Percentiles rank a stretch among this genome's conserved stretches.
phyloP scores from a whole-genome alignment of 768 basidiomycete genomes.

The Psilocybe subaeruginosa region DNA sequence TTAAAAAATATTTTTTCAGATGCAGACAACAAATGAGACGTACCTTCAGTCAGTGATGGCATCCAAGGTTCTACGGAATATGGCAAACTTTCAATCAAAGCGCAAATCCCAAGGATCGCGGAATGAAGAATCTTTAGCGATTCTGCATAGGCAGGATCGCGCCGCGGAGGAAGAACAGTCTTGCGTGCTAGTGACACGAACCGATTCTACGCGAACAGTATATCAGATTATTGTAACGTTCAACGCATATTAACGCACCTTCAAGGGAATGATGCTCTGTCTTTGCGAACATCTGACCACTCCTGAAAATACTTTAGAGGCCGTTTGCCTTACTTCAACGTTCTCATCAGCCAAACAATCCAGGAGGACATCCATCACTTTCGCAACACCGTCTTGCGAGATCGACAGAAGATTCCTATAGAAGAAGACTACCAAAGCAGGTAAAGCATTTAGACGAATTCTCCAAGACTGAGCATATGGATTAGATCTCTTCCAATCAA shows the following conservation, averaged over 20 bases:
- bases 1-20: background rate
- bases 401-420: slow-evolving; percentile 86
- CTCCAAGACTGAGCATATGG: slow-evolving; percentile 74
- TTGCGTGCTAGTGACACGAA: slow-evolving; percentile 68
- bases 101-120: slow-evolving; percentile 88
- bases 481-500: slow-evolving; percentile 6
- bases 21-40: background rate
- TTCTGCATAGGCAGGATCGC: slow-evolving; percentile 73
- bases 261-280: slow-evolving; percentile 81
- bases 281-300: slow-evolving; percentile 91
- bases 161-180: slow-evolving; percentile 67
- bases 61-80: slow-evolving; percentile 95
- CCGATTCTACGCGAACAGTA: slow-evolving; percentile 58
- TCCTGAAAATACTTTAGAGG: slow-evolving; percentile 82
- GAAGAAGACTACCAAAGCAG: slow-evolving; percentile 89
- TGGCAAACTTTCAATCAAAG: slow-evolving; percentile 90
- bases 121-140: slow-evolving; percentile 78
- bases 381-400: slow-evolving; percentile 63
- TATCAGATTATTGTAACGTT: background rate
- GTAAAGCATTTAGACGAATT: slow-evolving; percentile 84
- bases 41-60: slow-evolving; percentile 79
- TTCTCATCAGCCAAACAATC: slow-evolving; percentile 89
- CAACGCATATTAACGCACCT: slow-evolving; percentile 48
- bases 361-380: slow-evolving; percentile 81
- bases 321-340: slow-evolving; percentile 92